Conservation (phyloP, 768 basidiomycete species). For the Hericium coralloides region DNA sequence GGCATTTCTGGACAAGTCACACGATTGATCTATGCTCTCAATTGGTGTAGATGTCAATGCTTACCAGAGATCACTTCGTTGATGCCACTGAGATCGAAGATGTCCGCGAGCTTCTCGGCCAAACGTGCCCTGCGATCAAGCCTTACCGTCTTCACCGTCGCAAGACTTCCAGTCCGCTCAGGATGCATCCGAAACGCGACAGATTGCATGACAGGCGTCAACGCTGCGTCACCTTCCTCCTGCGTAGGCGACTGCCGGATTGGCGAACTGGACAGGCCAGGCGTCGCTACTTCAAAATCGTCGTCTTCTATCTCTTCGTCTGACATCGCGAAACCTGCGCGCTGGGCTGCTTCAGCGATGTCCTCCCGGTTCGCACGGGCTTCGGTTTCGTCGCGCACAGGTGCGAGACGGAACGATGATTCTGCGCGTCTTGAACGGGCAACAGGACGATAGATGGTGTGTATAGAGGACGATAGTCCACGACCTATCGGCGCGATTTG, state of each 20-base stretch:
- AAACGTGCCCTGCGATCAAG: conserved; percentile 59
- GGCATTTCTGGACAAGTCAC: conserved; percentile 60
- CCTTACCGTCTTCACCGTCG: conserved; percentile 69
- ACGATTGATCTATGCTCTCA: neutral
- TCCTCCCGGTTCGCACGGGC: neutral
- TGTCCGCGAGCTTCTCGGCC: conserved; percentile 81
- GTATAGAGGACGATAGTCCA: conserved; percentile 75
- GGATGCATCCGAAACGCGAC: conserved; percentile 5
- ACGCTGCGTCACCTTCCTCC: neutral
- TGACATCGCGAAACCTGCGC: neutral
- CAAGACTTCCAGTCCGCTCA: conserved; percentile 31
- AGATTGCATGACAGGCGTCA: conserved; percentile 4
- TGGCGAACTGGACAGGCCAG: conserved; percentile 1
- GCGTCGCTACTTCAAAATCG: conserved; percentile 14
- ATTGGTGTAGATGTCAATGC: conserved; percentile 18
- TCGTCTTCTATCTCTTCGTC: conserved; percentile 15
- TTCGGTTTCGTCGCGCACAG: conserved; percentile 13
- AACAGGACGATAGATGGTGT: conserved; percentile 77
- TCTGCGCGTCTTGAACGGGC: conserved; percentile 51
- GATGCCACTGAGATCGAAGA: conserved; percentile 76
- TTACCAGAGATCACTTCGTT: conserved; percentile 79
- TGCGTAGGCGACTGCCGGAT: neutral
- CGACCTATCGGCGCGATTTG: conserved; percentile 22
- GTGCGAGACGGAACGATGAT: conserved; percentile 9
- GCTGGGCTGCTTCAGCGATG: conserved; percentile 1